Evolutionary conservation across 768 basidiomycete species (phyloP), one percentile per base, ranked within the genome.

Genomic region (Collybia mongolica): DNA sequence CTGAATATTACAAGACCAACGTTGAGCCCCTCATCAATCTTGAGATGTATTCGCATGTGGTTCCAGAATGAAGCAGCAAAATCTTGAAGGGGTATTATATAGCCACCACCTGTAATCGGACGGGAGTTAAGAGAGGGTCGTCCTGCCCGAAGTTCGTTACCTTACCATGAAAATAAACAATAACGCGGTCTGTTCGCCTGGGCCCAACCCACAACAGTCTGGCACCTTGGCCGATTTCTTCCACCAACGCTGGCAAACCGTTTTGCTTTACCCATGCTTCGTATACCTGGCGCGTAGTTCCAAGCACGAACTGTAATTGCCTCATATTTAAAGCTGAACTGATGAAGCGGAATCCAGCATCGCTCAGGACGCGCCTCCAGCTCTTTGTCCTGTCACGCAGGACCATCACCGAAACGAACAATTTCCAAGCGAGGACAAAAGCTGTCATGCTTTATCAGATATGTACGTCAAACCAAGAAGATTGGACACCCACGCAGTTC

Each of bases 101-200:
- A 72, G 0, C 52, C 68, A 19, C 71, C 71, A 18, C 71, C 71
- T 73, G 37, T 15, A 20, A 40, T 1, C 11, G 18, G 18, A 14
- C 8, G 35, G 2, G 41, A 4, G 3, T 26, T 26, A 26, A 7
- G 7, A 29, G 22, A 44, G 40, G 22, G 46, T 32, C 15, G 2
- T 26, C 7, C 7, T 26, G 7, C 3, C 24, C 24, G 7, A 7
- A 26, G 24, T 3, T 26, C 24, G 9, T 37, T 32, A 7, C 24
- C 50, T n/a, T 42, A 70, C 71, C 69, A 42, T 65, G 72, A 15
- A 64, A 45, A 44, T 66, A 68, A 12, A 70, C 54, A 5, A 73
- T 49, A 12, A 73, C 67, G 29, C 60, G 59, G 17, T 71, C 64
- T 1, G 58, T 57, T 20, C 57, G 52, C 46, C 62, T 66, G 1